phyloP scores from a whole-genome alignment of 257 asterid species.

The Primulina tabacum region DNA sequence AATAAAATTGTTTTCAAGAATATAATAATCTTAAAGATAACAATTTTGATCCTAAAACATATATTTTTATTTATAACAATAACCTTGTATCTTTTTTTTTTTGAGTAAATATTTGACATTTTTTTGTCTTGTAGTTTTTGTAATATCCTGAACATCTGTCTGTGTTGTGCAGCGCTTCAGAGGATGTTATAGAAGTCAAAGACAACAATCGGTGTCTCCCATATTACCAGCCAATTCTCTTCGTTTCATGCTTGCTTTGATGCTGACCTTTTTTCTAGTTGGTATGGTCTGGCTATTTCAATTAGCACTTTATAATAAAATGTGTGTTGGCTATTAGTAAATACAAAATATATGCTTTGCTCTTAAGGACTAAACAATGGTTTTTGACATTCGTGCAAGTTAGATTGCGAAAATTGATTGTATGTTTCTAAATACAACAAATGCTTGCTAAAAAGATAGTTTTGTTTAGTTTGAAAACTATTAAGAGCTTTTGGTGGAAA shows the following conservation, averaged over 20 bases:
- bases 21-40: no score
- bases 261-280: slow-evolving; percentile 66
- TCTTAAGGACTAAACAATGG: background rate
- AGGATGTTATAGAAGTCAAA: slow-evolving; percentile 49
- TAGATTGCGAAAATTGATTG: background rate
- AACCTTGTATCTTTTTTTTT: no score
- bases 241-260: slow-evolving; percentile 52
- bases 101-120: no score
- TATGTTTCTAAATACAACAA: background rate
- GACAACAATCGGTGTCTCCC: slow-evolving; percentile 42
- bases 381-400: background rate
- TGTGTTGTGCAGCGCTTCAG: slow-evolving; percentile 48
- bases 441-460: background rate
- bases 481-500: background rate
- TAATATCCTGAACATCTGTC: slow-evolving; percentile 17
- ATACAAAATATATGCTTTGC: background rate
- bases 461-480: no score
- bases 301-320: slow-evolving; percentile 8
- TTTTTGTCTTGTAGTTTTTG: slow-evolving; percentile 4
- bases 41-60: no score
- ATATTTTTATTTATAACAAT: no score
- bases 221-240: slow-evolving; percentile 48
- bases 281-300: slow-evolving; percentile 45
- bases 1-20: no score
- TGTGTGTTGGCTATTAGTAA: background rate